Evolutionary conservation across 2,329 filamentous ascomycete species (phyloP), one percentile per base, ranked within the genome.

Genomic region (Lasiodiplodia sp.): DNA sequence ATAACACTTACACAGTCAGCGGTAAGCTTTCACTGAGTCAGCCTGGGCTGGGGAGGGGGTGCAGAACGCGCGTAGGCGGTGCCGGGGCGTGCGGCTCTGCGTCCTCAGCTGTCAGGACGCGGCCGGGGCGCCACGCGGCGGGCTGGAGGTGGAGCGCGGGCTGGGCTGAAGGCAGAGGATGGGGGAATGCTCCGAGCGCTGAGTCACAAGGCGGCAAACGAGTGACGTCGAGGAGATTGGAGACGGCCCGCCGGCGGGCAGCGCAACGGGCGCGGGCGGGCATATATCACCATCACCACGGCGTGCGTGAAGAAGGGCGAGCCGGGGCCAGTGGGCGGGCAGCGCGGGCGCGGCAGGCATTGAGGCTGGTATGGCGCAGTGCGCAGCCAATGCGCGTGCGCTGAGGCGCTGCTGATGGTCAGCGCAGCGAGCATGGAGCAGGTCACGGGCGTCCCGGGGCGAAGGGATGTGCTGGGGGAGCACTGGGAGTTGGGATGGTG

Each of bases 151-250:
- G 62, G 37, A 49, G 53, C 53, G 23, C 14, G 55, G 14, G 25
- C 28, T 31, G 21, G 37, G 44, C 53, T 28, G 37, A 28, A 47
- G 40, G 55, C 65, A 67, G 31, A 53, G 53, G 55, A 18, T 51
- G 55, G 57, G 44, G 11, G 16, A 53, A 34, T 34, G 53, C 52
- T 67, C 53, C 44, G 72, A 74, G 78, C 77, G 71, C 73, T 75
- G 74, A 79, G 71, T 78, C 78, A 77, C 71, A 72, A 75, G 74
- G 71, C 72, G 74, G 70, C 73, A 60, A 60, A 66, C 62, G 55
- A 62, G 47, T 53, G 56, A 53, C 40, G 58, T 62, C 57, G 57
- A 21, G 57, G 47, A 62, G 31, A 49, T 47, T 12, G 40, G 49
- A 40, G 57, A 49, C 47, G 28, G 40, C 44, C 53, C 56, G 64